Percentiles rank a stretch among this genome's conserved stretches.
These are phyloP conservation scores for Acrodontium crateriforme DNA, from an alignment of 2,329 filamentous ascomycete species.

Conservation along the genomic window DNA sequence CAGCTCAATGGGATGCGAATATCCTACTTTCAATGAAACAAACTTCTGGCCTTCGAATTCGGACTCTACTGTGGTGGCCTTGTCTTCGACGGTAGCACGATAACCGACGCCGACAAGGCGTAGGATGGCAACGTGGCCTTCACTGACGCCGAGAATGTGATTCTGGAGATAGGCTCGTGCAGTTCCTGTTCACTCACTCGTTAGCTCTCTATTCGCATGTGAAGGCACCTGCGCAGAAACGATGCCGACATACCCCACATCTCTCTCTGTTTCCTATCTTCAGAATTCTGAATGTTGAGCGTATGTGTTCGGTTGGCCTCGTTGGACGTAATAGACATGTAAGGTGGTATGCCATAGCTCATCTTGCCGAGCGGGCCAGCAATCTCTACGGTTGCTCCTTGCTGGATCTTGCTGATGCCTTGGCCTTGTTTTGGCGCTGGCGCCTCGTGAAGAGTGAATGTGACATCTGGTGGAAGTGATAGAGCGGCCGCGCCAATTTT, in stretches of 20 bases:
- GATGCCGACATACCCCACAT: conserved; percentile 90
- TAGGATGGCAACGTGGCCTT: conserved; percentile 88
- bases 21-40: conserved; percentile 87
- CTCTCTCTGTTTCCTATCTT: conserved; percentile 62
- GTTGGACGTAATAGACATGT: conserved; percentile 59
- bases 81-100: conserved; percentile 71
- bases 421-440: conserved; percentile 43
- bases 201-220: conserved; percentile 1
- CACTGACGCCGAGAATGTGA: conserved; percentile 83
- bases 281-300: conserved; percentile 55
- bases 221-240: not conserved
- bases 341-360: conserved; percentile 65
- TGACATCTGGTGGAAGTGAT: conserved; percentile 71
- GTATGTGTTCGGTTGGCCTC: conserved; percentile 46
- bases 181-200: conserved; percentile 49
- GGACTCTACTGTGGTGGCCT: conserved; percentile 49
- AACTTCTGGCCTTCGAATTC: conserved; percentile 75
- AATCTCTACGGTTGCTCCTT: conserved; percentile 57
- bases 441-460: conserved; percentile 49
- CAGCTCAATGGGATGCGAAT: conserved; percentile 88
- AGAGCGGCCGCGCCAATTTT: conserved; percentile 77
- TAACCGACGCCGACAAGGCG: conserved; percentile 92
- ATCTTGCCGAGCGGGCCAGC: conserved; percentile 72
- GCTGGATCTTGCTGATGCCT: conserved; percentile 47
- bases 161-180: conserved; percentile 81